These are phyloP conservation scores for Stenogyne calaminthoides DNA, from an alignment of 305 asterid genomes.

Conservation along the genomic window DNA sequence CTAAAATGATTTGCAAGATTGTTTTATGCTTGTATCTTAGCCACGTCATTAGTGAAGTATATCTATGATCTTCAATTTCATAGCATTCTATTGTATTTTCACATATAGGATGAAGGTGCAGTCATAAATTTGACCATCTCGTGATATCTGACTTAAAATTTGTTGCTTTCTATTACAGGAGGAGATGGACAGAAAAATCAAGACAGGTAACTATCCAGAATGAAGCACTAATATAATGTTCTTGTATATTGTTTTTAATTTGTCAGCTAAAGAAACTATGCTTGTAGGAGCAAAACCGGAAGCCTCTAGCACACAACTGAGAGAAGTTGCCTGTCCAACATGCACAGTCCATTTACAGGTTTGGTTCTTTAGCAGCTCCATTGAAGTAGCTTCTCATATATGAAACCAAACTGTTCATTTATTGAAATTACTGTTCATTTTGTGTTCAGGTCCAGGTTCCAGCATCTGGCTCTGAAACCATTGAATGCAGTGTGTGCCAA, in stretches of 20 bases:
- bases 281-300: constrained; percentile 49
- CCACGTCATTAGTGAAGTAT: background rate
- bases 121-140: background rate
- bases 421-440: background rate
- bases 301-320: constrained; percentile 50
- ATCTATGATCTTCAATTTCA: background rate
- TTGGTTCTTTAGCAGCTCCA: constrained; percentile 1
- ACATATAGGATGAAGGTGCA: background rate
- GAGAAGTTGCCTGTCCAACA: constrained; percentile 88
- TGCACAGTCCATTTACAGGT: constrained; percentile 96
- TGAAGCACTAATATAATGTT: constrained; percentile 6
- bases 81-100: background rate
- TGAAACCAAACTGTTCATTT: background rate
- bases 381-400: background rate
- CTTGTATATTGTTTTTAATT: background rate
- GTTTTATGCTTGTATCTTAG: background rate
- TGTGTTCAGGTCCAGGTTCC: constrained; percentile 71
- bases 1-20: constrained; percentile 1
- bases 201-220: constrained; percentile 43
- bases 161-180: constrained; percentile 52
- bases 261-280: constrained; percentile 18
- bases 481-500: constrained; percentile 92
- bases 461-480: constrained; percentile 82
- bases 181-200: constrained; percentile 88
- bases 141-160: constrained; percentile 19